Base-by-base conservation (phyloP, 2,329 filamentous ascomycete species). In the Stachybotrys elegans region DNA sequence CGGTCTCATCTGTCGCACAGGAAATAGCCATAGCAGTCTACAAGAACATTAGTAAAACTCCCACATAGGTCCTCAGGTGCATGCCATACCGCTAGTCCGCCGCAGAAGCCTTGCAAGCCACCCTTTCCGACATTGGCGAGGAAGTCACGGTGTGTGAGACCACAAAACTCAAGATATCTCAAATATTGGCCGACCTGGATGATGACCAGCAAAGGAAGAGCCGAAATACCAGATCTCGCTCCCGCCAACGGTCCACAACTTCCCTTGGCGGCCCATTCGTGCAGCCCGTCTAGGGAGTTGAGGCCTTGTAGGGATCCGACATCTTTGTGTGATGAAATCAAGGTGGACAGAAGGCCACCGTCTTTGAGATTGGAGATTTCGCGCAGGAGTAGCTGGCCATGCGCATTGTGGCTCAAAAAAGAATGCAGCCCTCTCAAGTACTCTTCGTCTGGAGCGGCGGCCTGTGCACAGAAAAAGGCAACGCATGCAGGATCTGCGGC, bases 21-120 rank as follows among this genome's bases (percentile, higher is more conserved):
- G 37, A 20, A 16, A 40, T 40, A 2, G 22, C 12, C 12, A 40
- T 16, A 11, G 37, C 37, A n/a, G n/a, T n/a, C n/a, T n/a, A n/a
- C n/a, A n/a, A n/a, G n/a, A n/a, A n/a, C n/a, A n/a, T n/a, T n/a
- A n/a, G n/a, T n/a, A n/a, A n/a, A n/a, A n/a, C n/a, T n/a, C n/a
- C n/a, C n/a, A n/a, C n/a, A n/a, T n/a, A n/a, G n/a, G n/a, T n/a
- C n/a, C n/a, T n/a, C n/a, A n/a, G n/a, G n/a, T n/a, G n/a, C n/a
- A n/a, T n/a, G n/a, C n/a, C n/a, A n/a, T 7, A 17, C 8, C 9
- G 19, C 14, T 16, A 40, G 22, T 6, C 37, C 37, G 6, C 17
- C 37, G 37, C 37, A 40, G 21, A 22, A 40, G 12, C 37, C 37
- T 27, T 40, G 37, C 13, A 25, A 7, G 14, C 37, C 37, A 25